Evolutionary conservation across 2,329 filamentous ascomycete species (phyloP), one percentile per base, ranked within the genome.

Genomic region (Davidsoniella virescens): DNA sequence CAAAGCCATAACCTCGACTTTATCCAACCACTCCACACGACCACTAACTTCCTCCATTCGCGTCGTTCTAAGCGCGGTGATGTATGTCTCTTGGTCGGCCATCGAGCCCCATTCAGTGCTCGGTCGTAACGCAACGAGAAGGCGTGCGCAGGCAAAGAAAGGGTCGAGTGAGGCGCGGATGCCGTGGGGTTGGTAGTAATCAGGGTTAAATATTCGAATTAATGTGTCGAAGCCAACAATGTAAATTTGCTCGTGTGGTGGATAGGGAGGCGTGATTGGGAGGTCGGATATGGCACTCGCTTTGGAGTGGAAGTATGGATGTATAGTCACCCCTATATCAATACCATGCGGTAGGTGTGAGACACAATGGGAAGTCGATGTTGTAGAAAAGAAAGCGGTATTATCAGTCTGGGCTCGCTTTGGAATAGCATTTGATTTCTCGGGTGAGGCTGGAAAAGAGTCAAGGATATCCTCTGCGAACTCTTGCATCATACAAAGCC

Each of bases 211-310:
- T 48, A 90, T 76, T 17, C 84, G 74, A 14, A 82, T 76, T 5
- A 88, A 65, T 0, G 84, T 90, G 58, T 90, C 84, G 60, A 78
- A 90, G 25, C 85, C 85, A 1, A 78, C 74, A 2, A 88, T 72
- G 58, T 84, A 84, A 3, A 84, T 65, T 57, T 87, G 82, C 49
- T 71, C 66, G 6, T 62, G 59, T 8, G 26, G 10, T 12, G 26
- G 10, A 12, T 59, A 44, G 7, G 14, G 12, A 8, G 17, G 20
- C n/a, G 18, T 5, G 17, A 17, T 16, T 23, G 16, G 8, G 29
- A 37, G 26, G 12, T 51, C 26, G 18, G 42, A 8, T 17, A 29
- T 29, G 17, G 75, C 76, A 10, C 59, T 56, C 6, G 77, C 76
- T 64, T 90, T 90, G 58, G 81, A 78, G 52, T 77, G 76, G 58